phyloP scores from a whole-genome alignment of 257 asterid species.

The Buddleja alternifolia region DNA sequence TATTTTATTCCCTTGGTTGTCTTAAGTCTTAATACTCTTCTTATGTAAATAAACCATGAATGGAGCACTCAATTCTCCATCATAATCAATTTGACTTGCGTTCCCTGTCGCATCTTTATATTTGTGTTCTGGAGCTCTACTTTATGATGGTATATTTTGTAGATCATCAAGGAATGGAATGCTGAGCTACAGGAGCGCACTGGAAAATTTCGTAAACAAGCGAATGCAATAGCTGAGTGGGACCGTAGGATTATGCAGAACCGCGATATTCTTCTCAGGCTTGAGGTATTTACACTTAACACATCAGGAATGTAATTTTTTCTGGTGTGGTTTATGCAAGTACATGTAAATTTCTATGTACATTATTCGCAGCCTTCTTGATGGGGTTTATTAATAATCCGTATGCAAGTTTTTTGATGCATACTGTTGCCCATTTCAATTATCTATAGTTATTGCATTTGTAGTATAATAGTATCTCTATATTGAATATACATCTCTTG shows the following conservation, averaged over 20 bases:
- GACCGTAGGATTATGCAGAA: constrained; percentile 90
- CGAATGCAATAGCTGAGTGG: constrained; percentile 97
- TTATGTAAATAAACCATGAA: background rate
- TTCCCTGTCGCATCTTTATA: background rate
- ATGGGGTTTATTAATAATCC: background rate
- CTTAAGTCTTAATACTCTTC: constrained; percentile 3
- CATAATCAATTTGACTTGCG: constrained; percentile 9
- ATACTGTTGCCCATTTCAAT: background rate
- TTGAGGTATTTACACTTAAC: constrained; percentile 63
- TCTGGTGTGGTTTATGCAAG: constrained; percentile 14
- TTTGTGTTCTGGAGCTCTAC: constrained; percentile 16
- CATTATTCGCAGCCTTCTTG: background rate
- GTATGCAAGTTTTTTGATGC: background rate
- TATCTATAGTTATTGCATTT: background rate
- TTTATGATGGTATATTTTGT: constrained; percentile 28
- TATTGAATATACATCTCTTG: background rate
- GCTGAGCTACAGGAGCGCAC: constrained; percentile 93
- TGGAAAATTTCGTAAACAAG: constrained; percentile 84
- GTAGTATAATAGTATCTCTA: background rate
- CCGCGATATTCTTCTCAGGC: constrained; percentile 88
- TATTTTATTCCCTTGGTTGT: background rate
- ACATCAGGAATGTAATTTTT: background rate
- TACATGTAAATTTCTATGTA: background rate
- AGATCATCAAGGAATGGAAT: constrained; percentile 99
- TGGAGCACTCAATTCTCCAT: constrained; percentile 2